A percentile compares a stretch with the other conserved stretches of the same genome.
Evolutionary conservation across 208 protist genomes (phyloP).

Genomic region (Acanthamoeba healyi): DNA sequence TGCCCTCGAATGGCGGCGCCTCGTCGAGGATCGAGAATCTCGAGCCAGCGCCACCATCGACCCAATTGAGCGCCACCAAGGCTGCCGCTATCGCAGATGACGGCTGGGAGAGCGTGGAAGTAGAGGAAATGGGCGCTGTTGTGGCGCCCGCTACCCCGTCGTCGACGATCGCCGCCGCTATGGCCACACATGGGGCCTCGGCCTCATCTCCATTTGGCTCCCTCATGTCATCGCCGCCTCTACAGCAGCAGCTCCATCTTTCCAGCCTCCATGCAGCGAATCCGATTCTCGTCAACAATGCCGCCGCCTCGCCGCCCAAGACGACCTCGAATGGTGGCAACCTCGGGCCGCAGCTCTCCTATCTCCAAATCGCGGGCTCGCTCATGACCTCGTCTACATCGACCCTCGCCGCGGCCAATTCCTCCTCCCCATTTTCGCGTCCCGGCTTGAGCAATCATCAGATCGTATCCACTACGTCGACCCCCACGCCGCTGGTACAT

Average conservation of each 20-base stretch:
- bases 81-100: not conserved
- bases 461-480: too few relatives aligned
- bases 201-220: not conserved
- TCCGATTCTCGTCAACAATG: not conserved
- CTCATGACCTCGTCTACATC: not conserved
- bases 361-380: constrained; percentile 14
- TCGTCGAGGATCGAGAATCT: too few relatives aligned
- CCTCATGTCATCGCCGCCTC: not conserved
- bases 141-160: not conserved
- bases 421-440: not conserved
- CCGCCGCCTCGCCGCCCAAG: not conserved
- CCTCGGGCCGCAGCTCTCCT: not conserved
- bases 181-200: not conserved
- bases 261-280: not conserved
- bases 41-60: too few relatives aligned
- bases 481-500: not conserved
- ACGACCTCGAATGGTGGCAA: not conserved
- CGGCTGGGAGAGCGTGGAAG: constrained; percentile 4
- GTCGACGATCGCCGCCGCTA: not conserved
- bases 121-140: constrained; percentile 3
- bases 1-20: too few relatives aligned
- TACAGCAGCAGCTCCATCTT: not conserved
- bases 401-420: not conserved
- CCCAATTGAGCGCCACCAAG: not conserved
- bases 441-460: not conserved